phyloP scores from a whole-genome alignment of 2,329 filamentous ascomycete species.

The Fusarium udum region DNA sequence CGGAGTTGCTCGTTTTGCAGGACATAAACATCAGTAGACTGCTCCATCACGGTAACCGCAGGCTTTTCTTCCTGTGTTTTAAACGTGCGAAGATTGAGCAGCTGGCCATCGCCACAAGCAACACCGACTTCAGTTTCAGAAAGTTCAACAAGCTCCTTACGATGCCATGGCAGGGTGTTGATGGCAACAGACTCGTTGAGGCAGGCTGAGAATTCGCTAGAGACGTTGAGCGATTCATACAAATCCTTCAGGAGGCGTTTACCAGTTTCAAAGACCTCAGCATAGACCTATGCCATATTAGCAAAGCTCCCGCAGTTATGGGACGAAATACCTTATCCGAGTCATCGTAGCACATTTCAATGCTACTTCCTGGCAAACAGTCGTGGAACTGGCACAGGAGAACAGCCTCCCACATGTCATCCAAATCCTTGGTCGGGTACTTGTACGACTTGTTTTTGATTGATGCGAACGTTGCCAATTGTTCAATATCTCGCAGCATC shows the following conservation, averaged over 20 bases:
- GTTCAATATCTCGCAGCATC: conserved; percentile 86
- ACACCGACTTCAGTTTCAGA: conserved; percentile 63
- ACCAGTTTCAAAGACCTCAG: conserved; percentile 80
- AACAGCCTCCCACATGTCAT: conserved; percentile 93
- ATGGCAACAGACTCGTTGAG: conserved; percentile 69
- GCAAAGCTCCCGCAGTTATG: background rate
- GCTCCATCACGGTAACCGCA: conserved; percentile 62
- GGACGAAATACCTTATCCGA: conserved; percentile 73
- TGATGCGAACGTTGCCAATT: conserved; percentile 85
- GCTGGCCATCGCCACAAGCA: conserved; percentile 64
- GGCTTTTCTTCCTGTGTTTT: conserved; percentile 55
- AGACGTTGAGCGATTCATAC: conserved; percentile 72
- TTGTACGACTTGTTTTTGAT: conserved; percentile 77
- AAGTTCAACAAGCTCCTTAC: conserved; percentile 76
- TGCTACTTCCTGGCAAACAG: conserved; percentile 91
- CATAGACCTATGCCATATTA: conserved; percentile 70
- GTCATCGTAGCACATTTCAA: conserved; percentile 98
- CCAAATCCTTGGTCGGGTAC: conserved; percentile 94
- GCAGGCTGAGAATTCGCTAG: conserved; percentile 52
- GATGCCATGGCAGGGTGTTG: conserved; percentile 89
- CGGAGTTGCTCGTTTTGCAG: conserved; percentile 81
- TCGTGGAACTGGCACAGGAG: conserved; percentile 98
- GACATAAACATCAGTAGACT: conserved; percentile 72
- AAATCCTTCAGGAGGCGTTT: conserved; percentile 76
- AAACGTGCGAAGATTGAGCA: conserved; percentile 62